These are phyloP conservation scores for Phoma sp. DNA, from an alignment of 2,329 filamentous ascomycete genomes.

Conservation along the genomic window DNA sequence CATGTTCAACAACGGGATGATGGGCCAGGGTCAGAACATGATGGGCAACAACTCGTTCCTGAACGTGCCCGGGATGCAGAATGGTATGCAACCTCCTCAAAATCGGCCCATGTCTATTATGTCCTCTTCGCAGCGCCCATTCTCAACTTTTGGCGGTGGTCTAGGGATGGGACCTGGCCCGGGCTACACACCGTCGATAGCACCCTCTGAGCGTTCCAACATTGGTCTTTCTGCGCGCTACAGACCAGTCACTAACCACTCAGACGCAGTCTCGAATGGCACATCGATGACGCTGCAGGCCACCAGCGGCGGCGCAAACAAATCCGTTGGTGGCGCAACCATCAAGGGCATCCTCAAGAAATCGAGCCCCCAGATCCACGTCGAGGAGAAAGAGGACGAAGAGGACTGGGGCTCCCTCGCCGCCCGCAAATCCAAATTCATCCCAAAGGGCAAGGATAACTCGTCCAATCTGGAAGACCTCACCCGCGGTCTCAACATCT, in stretches of 20 bases:
- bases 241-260: conserved; percentile 73
- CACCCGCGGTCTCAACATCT: conserved; percentile 34
- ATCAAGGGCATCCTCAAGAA: conserved; percentile 47
- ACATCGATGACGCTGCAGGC: conserved; percentile 43
- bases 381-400: conserved; percentile 33
- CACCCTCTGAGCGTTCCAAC: conserved; percentile 94
- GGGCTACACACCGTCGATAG: conserved; percentile 87
- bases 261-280: conserved; percentile 37
- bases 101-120: conserved; percentile 58
- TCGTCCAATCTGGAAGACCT: conserved; percentile 32
- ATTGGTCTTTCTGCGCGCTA: conserved; percentile 89
- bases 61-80: conserved; percentile 31
- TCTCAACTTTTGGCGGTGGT: conserved; percentile 33
- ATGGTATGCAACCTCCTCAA: conserved; percentile 33
- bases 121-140: conserved; percentile 52
- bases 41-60: conserved; percentile 30
- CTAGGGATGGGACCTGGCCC: conserved; percentile 30
- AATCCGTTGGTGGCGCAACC: conserved; percentile 5
- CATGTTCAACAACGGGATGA: conserved; percentile 28
- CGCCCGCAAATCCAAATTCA: conserved; percentile 37
- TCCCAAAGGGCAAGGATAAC: conserved; percentile 25
- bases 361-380: conserved; percentile 15
- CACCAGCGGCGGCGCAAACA: conserved; percentile 28
- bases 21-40: conserved; percentile 23
- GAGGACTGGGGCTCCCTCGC: conserved; percentile 44